Evolutionary conservation across 805 yeast genomes (phyloP), one percentile per base, ranked within the genome.

Genomic region (Hanseniaspora guilliermondii): DNA sequence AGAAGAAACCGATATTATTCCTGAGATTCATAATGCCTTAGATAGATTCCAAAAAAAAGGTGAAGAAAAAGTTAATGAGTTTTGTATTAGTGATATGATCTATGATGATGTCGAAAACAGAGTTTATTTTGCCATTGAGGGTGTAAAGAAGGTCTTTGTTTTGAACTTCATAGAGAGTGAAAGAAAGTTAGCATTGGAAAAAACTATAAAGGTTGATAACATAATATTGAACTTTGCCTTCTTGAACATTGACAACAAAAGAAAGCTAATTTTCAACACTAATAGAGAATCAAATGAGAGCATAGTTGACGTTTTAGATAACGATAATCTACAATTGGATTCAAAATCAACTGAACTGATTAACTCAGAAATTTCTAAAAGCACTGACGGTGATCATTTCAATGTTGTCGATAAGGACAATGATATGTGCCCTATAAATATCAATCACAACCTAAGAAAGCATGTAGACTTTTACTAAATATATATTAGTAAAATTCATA

Each of bases 31-130:
- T 64, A 65, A 74, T 53, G 84, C 86, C 0, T 85, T 88, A 14
- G 76, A 72, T 45, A 73, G 84, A 62, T 82, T 82, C 63, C 77
- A 77, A 65, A 76, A 77, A 56, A 82, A 80, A 21, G 60, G 63
- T 3, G 69, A 70, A 40, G 68, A 71, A 57, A 52, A 69, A 11
- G 71, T 70, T 53, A 44, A 37, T 11, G 89, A 84, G 65, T 73
- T 72, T 50, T 70, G 79, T 33, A 79, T 83, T 2, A 67, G 78
- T 1, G 69, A 73, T 52, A 65, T 78, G 12, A 57, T 69, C 5
- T 62, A 79, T 6, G 61, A 70, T 53, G 48, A 62, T 1, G 61
- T 62, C 4, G 38, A 56, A 9, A 68, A 70, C 25, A 61, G 67
- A 39, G 40, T 76, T 38, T 70, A 76, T 9, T 75, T 78, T 9